Evolutionary conservation across 208 protist genomes (phyloP).

Genomic region (Trypanosoma brucei): DNA sequence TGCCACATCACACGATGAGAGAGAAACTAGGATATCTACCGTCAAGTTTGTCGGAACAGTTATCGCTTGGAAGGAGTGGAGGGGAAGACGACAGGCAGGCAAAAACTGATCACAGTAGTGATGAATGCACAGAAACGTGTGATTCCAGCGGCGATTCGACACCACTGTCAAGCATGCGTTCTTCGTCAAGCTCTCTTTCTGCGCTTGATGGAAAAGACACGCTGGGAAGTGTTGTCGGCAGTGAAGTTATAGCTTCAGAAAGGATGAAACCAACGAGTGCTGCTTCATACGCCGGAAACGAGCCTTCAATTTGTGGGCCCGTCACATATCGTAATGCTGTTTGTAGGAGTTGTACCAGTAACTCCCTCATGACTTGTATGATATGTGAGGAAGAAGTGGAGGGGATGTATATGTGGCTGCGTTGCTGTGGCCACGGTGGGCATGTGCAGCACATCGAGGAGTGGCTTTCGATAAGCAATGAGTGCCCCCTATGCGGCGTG

Average conservation of each 20-base stretch:
- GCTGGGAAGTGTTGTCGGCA: too few species aligned
- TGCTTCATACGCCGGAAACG: too few species aligned
- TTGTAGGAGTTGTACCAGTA: constrained; percentile 44
- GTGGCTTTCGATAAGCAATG: constrained; percentile 60
- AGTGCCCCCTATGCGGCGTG: constrained; percentile 70
- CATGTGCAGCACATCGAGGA: constrained; percentile 78
- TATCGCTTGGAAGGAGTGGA: background rate
- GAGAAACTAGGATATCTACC: constrained; percentile 1
- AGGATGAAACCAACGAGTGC: too few species aligned
- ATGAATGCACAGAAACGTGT: background rate
- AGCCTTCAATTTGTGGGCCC: background rate
- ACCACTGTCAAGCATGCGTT: background rate
- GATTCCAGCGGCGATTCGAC: background rate
- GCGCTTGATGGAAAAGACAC: background rate
- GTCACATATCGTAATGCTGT: constrained; percentile 43
- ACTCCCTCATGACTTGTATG: constrained; percentile 57
- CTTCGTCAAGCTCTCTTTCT: background rate
- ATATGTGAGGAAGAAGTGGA: constrained; percentile 83
- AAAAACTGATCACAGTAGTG: background rate
- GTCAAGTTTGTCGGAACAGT: background rate
- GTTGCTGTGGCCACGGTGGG: constrained; percentile 79
- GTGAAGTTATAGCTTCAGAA: too few species aligned
- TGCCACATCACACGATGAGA: constrained; percentile 22
- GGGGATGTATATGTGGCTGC: constrained; percentile 77
- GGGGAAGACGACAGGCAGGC: too few species aligned